Evolutionary conservation across 805 yeast species (phyloP).

Genomic region (Grigorovia humatica): DNA sequence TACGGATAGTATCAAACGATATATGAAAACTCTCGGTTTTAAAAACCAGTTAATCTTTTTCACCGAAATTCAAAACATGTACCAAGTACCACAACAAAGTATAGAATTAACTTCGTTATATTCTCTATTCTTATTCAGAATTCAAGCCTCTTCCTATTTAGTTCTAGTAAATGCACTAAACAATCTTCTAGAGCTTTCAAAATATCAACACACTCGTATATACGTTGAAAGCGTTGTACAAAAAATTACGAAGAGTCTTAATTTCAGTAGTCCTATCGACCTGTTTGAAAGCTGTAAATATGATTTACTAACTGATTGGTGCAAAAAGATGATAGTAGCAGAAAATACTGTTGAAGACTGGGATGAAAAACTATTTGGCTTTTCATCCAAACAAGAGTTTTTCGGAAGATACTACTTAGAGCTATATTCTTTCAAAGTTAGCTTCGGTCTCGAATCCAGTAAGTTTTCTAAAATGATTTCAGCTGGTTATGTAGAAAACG

Average conservation of each 20-base stretch:
- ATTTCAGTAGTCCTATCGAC: constrained; percentile 2
- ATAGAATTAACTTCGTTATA: constrained; percentile 23
- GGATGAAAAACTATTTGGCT: constrained; percentile 17
- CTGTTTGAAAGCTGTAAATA: constrained; percentile 18
- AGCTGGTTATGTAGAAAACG: neutral
- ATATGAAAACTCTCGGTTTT: constrained; percentile 16
- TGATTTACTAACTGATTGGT: constrained; percentile 16
- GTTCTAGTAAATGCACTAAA: constrained; percentile 10
- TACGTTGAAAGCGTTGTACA: constrained; percentile 12
- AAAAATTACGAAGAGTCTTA: constrained; percentile 3
- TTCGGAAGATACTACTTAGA: constrained; percentile 9
- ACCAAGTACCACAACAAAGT: constrained; percentile 15
- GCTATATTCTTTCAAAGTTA: neutral
- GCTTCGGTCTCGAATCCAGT: neutral
- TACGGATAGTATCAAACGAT: constrained; percentile 8
- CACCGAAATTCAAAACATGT: constrained; percentile 17
- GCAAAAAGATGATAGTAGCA: constrained; percentile 1
- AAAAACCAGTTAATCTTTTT: constrained; percentile 24
- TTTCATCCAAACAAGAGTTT: constrained; percentile 9
- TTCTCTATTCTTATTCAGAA: constrained; percentile 10
- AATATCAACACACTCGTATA: constrained; percentile 9
- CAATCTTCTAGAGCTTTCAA: constrained; percentile 7
- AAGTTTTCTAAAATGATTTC: neutral
- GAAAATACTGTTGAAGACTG: constrained; percentile 6
- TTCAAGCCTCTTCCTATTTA: constrained; percentile 18